Evolutionary conservation across 805 yeast species (phyloP), one percentile per base, ranked within the genome.

Genomic region (Suhomyces sp.): DNA sequence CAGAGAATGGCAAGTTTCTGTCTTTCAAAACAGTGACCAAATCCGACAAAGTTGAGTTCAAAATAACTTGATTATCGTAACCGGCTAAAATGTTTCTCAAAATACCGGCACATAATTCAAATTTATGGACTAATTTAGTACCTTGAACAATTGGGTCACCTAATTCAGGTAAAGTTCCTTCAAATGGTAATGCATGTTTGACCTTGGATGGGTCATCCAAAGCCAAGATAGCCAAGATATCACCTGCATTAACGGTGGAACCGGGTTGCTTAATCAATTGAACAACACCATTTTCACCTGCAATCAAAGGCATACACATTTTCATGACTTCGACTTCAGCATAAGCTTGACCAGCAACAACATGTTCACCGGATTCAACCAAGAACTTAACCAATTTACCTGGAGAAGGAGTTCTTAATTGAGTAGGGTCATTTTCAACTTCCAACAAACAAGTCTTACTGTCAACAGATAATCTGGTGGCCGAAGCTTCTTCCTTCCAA

Each of bases 311-410:
- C 97, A 93, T 93, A 65, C 90, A 88, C 98, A 93, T 93, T 67
- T 93, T 93, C 99, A 93, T 93, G 48, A 93, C 98, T 69, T 93
- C 99, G 39, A 93, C 96, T 69, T 93, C 98, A 26, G 98, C 98
- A 56, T 79, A 95, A 29, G 97, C 81, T 67, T 91, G 95, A 42
- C 98, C 98, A 41, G 93, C 80, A 34, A 64, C 66, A 51, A 93
- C 77, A 55, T 91, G 98, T 46, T 91, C 98, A 48, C 98, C 98
- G 51, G 82, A 83, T 57, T 95, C 98, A 43, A 93, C 95, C 49
- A 93, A 71, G 60, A 81, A 93, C 59, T 87, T 87, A 43, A 91
- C 95, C 48, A 93, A 76, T 68, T 93, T 93, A 73, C 99, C 99
- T 36, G 98, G 99, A 19, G 98, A 93, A 28, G 98, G 98, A 22